Evolutionary conservation across 306 rosid genomes (phyloP), one percentile per base, ranked within the genome.

Genomic region (Glycine soja): DNA sequence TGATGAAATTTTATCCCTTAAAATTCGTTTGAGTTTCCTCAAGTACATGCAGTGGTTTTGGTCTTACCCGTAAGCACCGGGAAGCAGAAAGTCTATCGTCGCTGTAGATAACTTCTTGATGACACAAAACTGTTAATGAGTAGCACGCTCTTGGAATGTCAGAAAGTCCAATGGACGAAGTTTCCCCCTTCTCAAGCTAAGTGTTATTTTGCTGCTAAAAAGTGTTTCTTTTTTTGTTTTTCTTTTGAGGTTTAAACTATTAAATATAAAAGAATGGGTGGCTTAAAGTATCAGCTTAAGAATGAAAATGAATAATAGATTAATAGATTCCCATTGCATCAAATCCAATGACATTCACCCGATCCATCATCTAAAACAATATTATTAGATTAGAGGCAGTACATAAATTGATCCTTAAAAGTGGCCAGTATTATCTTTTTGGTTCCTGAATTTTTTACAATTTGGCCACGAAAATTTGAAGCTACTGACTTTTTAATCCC

Each of bases 1-100:
- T 72, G 81, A 59, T 83, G 83, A 72, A 78, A 48, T 24, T 53
- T 52, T 74, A 73, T 78, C 19, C 43, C 79, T 72, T 62, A 45
- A 14, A n/a, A 34, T 80, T 62, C 24, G n/a, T 62, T 50, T 46
- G 51, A 56, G 74, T 50, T 51, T 75, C 43, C 46, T 58, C 9
- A 5, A 2, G 64, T 45, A 34, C 30, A 0, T 24, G 30, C 30
- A 24, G 30, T 24, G 30, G 30, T 24, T 24, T 0, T 24, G 30
- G 30, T 24, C 30, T 24, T 24, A 24, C 30, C 30, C 30, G 30
- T 24, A 24, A 24, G 30, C 30, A 24, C 30, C 24, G 2, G 30
- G 30, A 24, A 24, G 30, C 30, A 24, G 1, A 0, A 24, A 24
- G 30, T 24, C 30, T 24, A 24, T 24, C 30, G 30, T 1, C 30